phyloP scores from a whole-genome alignment of 192 early-diverging fungal genomes.

The Lunasporangiospora selenospora region DNA sequence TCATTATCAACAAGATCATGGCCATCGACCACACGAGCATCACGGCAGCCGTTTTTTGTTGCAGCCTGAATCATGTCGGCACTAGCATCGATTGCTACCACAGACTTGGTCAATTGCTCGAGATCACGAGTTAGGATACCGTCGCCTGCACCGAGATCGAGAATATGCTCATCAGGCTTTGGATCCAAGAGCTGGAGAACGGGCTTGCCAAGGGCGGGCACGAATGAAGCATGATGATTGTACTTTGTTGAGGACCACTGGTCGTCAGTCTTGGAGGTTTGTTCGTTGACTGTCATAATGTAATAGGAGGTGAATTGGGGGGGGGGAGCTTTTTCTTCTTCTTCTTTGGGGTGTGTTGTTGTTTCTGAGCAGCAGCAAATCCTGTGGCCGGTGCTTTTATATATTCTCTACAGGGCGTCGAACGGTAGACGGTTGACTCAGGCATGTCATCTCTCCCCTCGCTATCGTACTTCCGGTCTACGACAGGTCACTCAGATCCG shows the following conservation, averaged over 20 bases:
- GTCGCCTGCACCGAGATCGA: conserved; percentile 77
- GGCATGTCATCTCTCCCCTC: too few relatives aligned
- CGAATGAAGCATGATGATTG: conserved; percentile 61
- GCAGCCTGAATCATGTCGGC: conserved; percentile 63
- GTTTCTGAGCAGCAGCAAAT: too few relatives aligned
- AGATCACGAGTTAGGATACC: conserved; percentile 66
- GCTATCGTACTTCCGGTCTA: too few relatives aligned
- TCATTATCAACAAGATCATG: conserved; percentile 53
- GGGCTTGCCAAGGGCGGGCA: conserved; percentile 54
- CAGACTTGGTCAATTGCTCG: conserved; percentile 44
- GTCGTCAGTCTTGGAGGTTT: too few relatives aligned
- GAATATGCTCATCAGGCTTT: conserved; percentile 58
- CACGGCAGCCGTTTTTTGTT: conserved; percentile 25
- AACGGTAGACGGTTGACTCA: too few relatives aligned
- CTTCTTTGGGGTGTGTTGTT: too few relatives aligned
- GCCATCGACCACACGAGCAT: conserved; percentile 62
- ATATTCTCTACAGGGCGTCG: too few relatives aligned
- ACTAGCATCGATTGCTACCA: conserved; percentile 69
- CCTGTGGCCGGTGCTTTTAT: too few relatives aligned
- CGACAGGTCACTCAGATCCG: too few relatives aligned
- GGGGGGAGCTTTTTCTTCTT: too few relatives aligned
- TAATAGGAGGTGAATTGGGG: too few relatives aligned
- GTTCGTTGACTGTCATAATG: too few relatives aligned
- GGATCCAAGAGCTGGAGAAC: conserved; percentile 61
- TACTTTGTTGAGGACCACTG: conserved; percentile 63